A percentile compares a stretch with the other conserved stretches of the same genome.
These are phyloP conservation scores for Microdochium trichocladiopsis DNA, from an alignment of 2,329 filamentous ascomycete species.

Conservation along the genomic window DNA sequence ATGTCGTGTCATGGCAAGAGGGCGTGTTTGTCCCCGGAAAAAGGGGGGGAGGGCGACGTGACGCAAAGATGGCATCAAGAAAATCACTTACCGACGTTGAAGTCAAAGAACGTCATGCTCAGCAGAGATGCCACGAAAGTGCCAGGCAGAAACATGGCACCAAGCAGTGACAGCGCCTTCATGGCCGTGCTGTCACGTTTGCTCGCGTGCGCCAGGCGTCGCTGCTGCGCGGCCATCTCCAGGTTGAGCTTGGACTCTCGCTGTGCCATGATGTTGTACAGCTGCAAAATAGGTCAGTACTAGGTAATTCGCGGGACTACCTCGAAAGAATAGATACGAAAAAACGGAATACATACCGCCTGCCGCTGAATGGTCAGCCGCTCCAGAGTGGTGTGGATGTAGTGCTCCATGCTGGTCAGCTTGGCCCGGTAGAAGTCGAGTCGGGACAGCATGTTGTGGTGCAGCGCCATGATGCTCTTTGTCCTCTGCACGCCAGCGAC, in stretches of 20 bases:
- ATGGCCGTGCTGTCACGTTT: slow-evolving; percentile 57
- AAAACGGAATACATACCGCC: slow-evolving; percentile 35
- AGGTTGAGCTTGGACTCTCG: slow-evolving; percentile 58
- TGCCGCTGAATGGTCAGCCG: slow-evolving; percentile 54
- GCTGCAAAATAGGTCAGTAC: slow-evolving; percentile 24
- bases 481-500: slow-evolving; percentile 10
- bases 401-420: slow-evolving; percentile 54
- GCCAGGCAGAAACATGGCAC: slow-evolving; percentile 55
- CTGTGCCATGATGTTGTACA: slow-evolving; percentile 61
- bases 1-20: background rate
- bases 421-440: slow-evolving; percentile 56
- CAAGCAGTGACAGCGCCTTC: slow-evolving; percentile 59
- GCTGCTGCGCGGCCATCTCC: slow-evolving; percentile 54
- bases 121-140: slow-evolving; percentile 58
- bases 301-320: background rate
- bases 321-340: background rate
- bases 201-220: slow-evolving; percentile 50
- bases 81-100: slow-evolving; percentile 39
- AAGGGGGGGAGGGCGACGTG: background rate
- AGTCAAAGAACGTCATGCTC: slow-evolving; percentile 62
- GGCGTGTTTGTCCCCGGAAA: background rate
- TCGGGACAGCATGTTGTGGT: slow-evolving; percentile 44
- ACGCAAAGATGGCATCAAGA: too few relatives aligned
- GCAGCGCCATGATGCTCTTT: slow-evolving; percentile 23
- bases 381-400: slow-evolving; percentile 55